Conservation (phyloP, 495 filamentous ascomycete species). For the Pseudevernia furfuracea region DNA sequence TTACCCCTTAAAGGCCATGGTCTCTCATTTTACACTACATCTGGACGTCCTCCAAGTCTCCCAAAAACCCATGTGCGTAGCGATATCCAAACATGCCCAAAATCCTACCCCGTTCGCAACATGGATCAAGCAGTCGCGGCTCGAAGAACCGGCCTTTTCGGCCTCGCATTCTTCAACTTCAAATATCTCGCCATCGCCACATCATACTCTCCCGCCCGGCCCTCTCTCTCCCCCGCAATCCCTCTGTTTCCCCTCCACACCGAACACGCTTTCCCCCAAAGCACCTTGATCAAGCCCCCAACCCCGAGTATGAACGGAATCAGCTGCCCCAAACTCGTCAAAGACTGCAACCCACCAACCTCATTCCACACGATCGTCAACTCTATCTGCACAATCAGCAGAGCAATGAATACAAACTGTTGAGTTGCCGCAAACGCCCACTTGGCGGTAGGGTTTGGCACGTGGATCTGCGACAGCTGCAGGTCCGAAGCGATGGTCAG, state of each 20-base stretch:
- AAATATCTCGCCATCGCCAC: slow-evolving; percentile 11
- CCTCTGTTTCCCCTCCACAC: slow-evolving; percentile 6
- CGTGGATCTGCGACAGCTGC: slow-evolving; percentile 4
- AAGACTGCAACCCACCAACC: slow-evolving; percentile 21
- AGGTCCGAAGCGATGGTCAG: slow-evolving; percentile 15
- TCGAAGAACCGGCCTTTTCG: background rate
- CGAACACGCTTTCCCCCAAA: slow-evolving; percentile 19
- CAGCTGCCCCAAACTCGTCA: slow-evolving; percentile 28
- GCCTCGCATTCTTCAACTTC: background rate
- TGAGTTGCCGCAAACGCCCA: slow-evolving; percentile 13
- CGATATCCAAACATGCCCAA: background rate
- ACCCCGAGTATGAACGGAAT: slow-evolving; percentile 30
- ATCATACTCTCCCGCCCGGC: slow-evolving; percentile 15
- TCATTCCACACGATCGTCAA: slow-evolving; percentile 28
- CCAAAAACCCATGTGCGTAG: background rate
- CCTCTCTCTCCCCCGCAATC: slow-evolving; percentile 4
- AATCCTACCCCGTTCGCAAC: background rate
- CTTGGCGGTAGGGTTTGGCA: background rate
- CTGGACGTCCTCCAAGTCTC: background rate
- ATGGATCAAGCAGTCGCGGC: slow-evolving; percentile 1
- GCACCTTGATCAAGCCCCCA: slow-evolving; percentile 24
- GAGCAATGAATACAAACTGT: slow-evolving; percentile 4
- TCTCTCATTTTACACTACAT: background rate
- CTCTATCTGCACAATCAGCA: slow-evolving; percentile 28
- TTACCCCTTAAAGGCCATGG: background rate